Base-by-base conservation (phyloP, 495 filamentous ascomycete species). In the Annulohypoxylon moriforme region DNA sequence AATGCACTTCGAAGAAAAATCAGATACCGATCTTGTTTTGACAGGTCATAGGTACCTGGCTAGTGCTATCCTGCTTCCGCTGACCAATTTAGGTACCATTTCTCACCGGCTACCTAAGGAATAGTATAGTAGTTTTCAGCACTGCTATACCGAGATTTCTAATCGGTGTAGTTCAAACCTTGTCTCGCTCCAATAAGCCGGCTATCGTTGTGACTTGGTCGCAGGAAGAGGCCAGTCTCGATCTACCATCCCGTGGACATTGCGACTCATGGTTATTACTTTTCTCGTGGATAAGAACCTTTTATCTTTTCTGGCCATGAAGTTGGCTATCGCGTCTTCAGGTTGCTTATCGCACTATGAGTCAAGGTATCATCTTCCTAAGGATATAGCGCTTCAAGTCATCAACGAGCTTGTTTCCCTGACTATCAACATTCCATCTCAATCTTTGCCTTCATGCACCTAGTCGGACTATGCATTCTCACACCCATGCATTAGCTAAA, bases 1-100 rank as follows among this genome's bases (percentile, higher is more conserved):
- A 61, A 58, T 44, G 24, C 34, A 61, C 66, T 57, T 27, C 60
- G 56, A 47, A 65, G 33, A 65, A 65, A 42, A 53, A 60, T 67
- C 50, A 63, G 50, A 22, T 58, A 20, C 29, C 38, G 56, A 4
- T 24, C 46, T 47, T 14, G 6, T 38, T 18, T 29, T 64, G 60
- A 68, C 62, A 68, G 60, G 64, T 29, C 27, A 14, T 47, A 25
- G n/a, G 44, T 60, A 47, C 38, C 27, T 52, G 38, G 49, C 34
- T 52, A 49, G 34, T 55, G 40, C 29, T 46, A 59, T 67, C 18
- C 34, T 36, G 42, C 18, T 33, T 57, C 31, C 64, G 59, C 69
- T 61, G 55, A 73, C 65, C 33, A 34, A 20, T 66, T 49, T 44
- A 20, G 40, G 40, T 44, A 60, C 36, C 55, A 52, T 22, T 34